Evolutionary conservation across 2,329 filamentous ascomycete species (phyloP).

Genomic region (Xylariaceae sp.): DNA sequence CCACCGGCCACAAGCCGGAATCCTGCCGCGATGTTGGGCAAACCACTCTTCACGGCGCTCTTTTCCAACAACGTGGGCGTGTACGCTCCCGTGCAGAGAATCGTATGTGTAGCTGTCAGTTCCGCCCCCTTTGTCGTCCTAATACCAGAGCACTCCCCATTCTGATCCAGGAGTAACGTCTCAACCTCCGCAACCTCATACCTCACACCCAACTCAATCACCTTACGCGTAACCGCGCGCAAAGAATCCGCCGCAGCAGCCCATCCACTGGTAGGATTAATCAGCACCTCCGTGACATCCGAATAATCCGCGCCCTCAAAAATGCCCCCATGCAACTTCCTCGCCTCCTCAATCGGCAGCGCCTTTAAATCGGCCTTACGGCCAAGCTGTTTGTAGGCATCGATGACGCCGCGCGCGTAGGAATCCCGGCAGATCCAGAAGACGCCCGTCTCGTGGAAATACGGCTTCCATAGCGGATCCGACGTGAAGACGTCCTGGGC

Average conservation of each 20-base stretch:
- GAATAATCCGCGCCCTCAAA: conserved; percentile 51
- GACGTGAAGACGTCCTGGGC: conserved; percentile 51
- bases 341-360: conserved; percentile 44
- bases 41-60: conserved; percentile 39
- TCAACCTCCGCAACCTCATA: conserved; percentile 45
- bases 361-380: conserved; percentile 35
- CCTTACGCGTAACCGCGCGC: conserved; percentile 42
- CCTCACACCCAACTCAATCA: conserved; percentile 45
- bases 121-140: conserved; percentile 36
- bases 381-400: conserved; percentile 28
- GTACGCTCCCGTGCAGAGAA: conserved; percentile 46
- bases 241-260: conserved; percentile 49
- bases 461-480: conserved; percentile 40
- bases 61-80: conserved; percentile 44
- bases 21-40: conserved; percentile 42
- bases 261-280: conserved; percentile 53
- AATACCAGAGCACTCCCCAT: conserved; percentile 37
- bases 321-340: conserved; percentile 44
- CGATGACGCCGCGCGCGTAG: conserved; percentile 33
- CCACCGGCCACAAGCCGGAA: conserved; percentile 47
- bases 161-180: conserved; percentile 36
- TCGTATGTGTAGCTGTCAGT: conserved; percentile 40
- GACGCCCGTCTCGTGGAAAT: conserved; percentile 18
- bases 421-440: conserved; percentile 31
- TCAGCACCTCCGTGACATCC: conserved; percentile 47